phyloP scores from a whole-genome alignment of 106 monocot genomes.

The Iris macrosiphon region DNA sequence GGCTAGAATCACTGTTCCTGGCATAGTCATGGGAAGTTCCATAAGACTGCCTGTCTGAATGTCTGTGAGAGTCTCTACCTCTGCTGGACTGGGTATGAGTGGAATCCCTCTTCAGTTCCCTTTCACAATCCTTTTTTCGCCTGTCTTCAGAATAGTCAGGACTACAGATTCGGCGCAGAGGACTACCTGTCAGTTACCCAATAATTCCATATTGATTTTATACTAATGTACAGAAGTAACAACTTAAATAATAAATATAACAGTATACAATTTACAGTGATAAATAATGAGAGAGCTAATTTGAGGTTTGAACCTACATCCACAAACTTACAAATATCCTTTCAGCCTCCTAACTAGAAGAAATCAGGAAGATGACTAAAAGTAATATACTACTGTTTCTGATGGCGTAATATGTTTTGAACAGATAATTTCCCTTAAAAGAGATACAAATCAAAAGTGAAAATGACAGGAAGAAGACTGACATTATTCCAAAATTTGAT shows the following conservation, averaged over 20 bases:
- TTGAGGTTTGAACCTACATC: too few species aligned
- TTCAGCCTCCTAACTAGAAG: too few species aligned
- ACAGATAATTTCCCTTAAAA: too few species aligned
- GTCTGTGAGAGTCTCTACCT: constrained; percentile 28
- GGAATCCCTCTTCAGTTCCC: constrained; percentile 23
- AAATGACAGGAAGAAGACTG: too few species aligned
- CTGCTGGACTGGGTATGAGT: constrained; percentile 20
- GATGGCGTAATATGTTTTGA: too few species aligned
- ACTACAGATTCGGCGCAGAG: constrained; percentile 15
- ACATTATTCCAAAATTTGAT: too few species aligned
- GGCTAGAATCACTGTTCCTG: constrained; percentile 30
- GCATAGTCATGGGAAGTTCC: constrained; percentile 21
- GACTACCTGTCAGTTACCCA: constrained; percentile 21
- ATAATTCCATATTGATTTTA: neutral
- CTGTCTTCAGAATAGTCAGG: constrained; percentile 15
- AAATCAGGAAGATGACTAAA: too few species aligned
- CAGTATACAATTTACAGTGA: too few species aligned
- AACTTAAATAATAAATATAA: neutral
- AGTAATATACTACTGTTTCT: too few species aligned
- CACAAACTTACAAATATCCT: too few species aligned
- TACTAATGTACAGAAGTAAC: neutral
- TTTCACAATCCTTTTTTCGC: constrained; percentile 24
- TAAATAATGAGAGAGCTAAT: too few species aligned
- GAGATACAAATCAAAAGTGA: too few species aligned
- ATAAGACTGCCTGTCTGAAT: constrained; percentile 20